phyloP scores from a whole-genome alignment of 805 yeast genomes.

The Lipomyces sp. region DNA sequence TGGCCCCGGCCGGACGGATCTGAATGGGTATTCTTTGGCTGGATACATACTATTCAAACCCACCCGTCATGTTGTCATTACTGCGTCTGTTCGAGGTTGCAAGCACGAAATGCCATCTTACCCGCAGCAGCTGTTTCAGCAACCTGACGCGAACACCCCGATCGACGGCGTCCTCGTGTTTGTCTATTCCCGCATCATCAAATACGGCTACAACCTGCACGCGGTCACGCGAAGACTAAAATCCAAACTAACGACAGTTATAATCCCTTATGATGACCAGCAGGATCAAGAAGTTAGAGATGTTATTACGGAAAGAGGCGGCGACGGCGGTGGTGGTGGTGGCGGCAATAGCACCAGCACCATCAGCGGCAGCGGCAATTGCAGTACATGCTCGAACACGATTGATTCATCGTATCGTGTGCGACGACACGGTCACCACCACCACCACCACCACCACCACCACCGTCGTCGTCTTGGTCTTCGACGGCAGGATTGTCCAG shows the following conservation, averaged over 20 bases:
- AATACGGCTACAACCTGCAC: constrained; percentile 9
- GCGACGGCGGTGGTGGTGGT: no score
- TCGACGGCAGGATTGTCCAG: not conserved
- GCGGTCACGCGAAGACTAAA: not conserved
- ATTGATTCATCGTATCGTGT: not conserved
- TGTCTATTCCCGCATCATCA: constrained; percentile 15
- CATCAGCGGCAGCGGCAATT: no score
- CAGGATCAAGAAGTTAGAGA: not conserved
- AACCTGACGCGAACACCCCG: not conserved
- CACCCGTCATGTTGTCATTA: no score
- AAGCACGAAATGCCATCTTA: not conserved
- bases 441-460: no score
- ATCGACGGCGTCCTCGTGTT: constrained; percentile 5
- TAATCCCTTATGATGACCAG: not conserved
- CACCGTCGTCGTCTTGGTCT: no score
- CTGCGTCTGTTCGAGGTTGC: not conserved
- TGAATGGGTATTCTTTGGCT: no score
- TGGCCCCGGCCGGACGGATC: no score
- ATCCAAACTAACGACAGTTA: not conserved
- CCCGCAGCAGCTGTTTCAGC: not conserved
- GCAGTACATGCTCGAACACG: not conserved
- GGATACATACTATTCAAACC: no score
- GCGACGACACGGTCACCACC: not conserved
- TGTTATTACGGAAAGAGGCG: not conserved
- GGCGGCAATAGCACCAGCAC: no score